Evolutionary conservation across 805 yeast genomes (phyloP).

Genomic region (Dipodascus geniculatus): DNA sequence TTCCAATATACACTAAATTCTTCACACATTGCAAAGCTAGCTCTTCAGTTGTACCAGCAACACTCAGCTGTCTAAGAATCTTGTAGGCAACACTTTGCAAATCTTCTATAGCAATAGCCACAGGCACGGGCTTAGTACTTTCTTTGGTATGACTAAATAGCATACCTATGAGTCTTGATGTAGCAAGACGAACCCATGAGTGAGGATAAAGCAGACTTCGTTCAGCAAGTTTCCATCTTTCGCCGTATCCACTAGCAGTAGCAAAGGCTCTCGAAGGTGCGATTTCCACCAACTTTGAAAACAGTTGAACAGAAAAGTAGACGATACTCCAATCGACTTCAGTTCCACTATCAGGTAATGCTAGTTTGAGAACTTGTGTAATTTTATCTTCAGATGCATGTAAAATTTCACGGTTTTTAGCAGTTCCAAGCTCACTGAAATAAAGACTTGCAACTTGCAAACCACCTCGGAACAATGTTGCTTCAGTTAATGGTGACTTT

Average conservation of each 20-base stretch:
- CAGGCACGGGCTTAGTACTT: slow-evolving; percentile 8
- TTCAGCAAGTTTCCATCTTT: slow-evolving; percentile 41
- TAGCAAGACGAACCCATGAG: slow-evolving; percentile 72
- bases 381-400: slow-evolving; percentile 30
- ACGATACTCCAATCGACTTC: slow-evolving; percentile 66
- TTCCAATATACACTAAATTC: slow-evolving; percentile 48
- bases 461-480: slow-evolving; percentile 58
- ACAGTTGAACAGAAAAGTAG: slow-evolving; percentile 48
- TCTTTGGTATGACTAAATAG: slow-evolving; percentile 34
- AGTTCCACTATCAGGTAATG: slow-evolving; percentile 1
- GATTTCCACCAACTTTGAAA: slow-evolving; percentile 26
- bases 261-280: slow-evolving; percentile 22
- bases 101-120: slow-evolving; percentile 32
- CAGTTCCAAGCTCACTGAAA: slow-evolving; percentile 36
- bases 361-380: slow-evolving; percentile 11
- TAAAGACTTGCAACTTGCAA: slow-evolving; percentile 57
- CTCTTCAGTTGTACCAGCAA: slow-evolving; percentile 57
- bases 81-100: slow-evolving; percentile 54
- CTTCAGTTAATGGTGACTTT: slow-evolving; percentile 33
- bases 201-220: slow-evolving; percentile 70
- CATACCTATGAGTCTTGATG: slow-evolving; percentile 47
- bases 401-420: slow-evolving; percentile 27
- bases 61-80: slow-evolving; percentile 66
- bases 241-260: slow-evolving; percentile 20
- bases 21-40: slow-evolving; percentile 56